Conservation (phyloP, 1,284 basidiomycete species). For the Pseudozyma sp. region DNA sequence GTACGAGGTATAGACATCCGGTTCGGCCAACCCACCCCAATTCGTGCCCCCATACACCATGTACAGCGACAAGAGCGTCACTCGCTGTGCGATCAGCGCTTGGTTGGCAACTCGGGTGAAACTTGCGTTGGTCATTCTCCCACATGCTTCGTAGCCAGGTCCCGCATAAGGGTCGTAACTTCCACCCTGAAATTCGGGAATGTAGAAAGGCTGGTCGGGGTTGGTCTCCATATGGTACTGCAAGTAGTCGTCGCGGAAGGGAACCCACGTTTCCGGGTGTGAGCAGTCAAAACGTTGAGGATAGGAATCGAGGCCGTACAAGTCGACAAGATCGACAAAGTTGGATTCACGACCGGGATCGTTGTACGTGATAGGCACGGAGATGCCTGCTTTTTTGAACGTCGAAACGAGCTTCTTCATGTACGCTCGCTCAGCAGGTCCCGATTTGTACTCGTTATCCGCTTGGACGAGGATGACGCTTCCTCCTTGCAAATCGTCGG, state of each 20-base stretch:
- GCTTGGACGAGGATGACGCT: slow-evolving; percentile 56
- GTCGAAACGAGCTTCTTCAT: slow-evolving; percentile 34
- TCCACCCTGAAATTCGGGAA: slow-evolving; percentile 74
- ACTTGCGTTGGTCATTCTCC: slow-evolving; percentile 38
- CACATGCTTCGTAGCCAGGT: slow-evolving; percentile 44
- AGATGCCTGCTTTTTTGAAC: slow-evolving; percentile 44
- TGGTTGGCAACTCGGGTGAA: slow-evolving; percentile 50
- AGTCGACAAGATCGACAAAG: slow-evolving; percentile 70
- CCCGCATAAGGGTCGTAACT: slow-evolving; percentile 57
- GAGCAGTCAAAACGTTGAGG: slow-evolving; percentile 79
- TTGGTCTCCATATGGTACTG: slow-evolving; percentile 67
- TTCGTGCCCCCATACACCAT: slow-evolving; percentile 81
- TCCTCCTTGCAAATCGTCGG: slow-evolving; percentile 29
- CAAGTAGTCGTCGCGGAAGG: slow-evolving; percentile 51
- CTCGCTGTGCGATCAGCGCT: slow-evolving; percentile 38
- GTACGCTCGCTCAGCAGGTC: slow-evolving; percentile 57
- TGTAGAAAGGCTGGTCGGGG: slow-evolving; percentile 76
- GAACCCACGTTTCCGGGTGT: slow-evolving; percentile 74
- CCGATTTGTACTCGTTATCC: slow-evolving; percentile 67
- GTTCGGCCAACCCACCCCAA: slow-evolving; percentile 68
- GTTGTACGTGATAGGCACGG: slow-evolving; percentile 58
- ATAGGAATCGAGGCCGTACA: slow-evolving; percentile 76
- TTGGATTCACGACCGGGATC: slow-evolving; percentile 46
- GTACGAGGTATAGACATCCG: slow-evolving; percentile 68
- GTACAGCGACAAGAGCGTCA: slow-evolving; percentile 73